Percentiles rank a stretch among this genome's conserved stretches.
Conservation (phyloP, 208 protist genomes). For the Crithidia sp. region DNA sequence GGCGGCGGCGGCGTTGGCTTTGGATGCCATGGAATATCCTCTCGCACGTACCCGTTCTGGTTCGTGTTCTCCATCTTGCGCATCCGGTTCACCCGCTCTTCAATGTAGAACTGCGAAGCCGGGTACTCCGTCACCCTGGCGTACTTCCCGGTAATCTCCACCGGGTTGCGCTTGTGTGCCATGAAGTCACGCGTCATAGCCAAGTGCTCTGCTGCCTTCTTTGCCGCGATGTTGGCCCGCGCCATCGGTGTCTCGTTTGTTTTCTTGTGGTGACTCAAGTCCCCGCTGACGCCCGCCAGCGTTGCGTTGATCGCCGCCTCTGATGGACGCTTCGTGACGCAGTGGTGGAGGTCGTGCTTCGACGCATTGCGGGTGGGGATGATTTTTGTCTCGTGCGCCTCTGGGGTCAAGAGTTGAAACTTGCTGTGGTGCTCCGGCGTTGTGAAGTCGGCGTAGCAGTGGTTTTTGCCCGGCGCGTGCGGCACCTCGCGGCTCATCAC, state of each 20-base stretch:
- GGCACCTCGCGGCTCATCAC: conserved; percentile 55
- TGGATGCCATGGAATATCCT: conserved; percentile 58
- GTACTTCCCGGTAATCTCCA: conserved; percentile 22
- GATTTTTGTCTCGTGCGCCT: conserved; percentile 35
- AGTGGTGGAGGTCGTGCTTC: conserved; percentile 30
- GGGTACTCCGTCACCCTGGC: conserved; percentile 36
- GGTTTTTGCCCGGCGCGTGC: conserved; percentile 54
- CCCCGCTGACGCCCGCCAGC: conserved; percentile 37
- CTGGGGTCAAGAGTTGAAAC: conserved; percentile 50
- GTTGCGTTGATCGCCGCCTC: conserved; percentile 27
- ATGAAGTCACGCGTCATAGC: conserved; percentile 74
- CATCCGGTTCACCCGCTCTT: conserved; percentile 30
- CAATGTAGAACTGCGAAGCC: conserved; percentile 25
- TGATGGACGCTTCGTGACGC: conserved; percentile 39
- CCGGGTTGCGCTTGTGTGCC: conserved; percentile 36
- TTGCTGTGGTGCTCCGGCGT: conserved; percentile 44
- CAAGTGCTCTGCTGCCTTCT: conserved; percentile 47
- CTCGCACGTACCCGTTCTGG: conserved; percentile 61
- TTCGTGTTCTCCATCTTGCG: conserved; percentile 74
- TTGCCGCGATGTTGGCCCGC: conserved; percentile 68
- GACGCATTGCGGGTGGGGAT: conserved; percentile 25
- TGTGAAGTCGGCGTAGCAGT: conserved; percentile 59
- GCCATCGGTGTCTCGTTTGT: conserved; percentile 57
- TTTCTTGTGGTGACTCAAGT: conserved; percentile 38
- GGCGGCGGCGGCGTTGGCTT: conserved; percentile 28